Conservation (phyloP, 352 stramenopile genomes). For the Globisporangium spiculum region DNA sequence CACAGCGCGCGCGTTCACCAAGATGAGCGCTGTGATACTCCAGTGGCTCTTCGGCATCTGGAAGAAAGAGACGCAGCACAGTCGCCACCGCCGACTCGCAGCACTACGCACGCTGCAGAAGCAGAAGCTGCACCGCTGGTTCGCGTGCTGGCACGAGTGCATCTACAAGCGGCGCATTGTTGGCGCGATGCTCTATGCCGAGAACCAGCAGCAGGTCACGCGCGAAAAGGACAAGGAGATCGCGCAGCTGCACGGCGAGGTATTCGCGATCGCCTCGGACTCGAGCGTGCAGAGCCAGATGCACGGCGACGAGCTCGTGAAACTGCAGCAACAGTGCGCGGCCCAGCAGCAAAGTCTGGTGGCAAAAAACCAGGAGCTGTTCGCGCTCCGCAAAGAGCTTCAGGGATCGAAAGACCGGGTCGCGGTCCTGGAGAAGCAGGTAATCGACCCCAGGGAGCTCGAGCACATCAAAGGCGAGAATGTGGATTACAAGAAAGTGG, state of each 20-base stretch:
- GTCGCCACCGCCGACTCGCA: conserved; percentile 23
- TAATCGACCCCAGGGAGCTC: conserved; percentile 51
- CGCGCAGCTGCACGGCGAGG: conserved; percentile 54
- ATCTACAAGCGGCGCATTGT: conserved; percentile 58
- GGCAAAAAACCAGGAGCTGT: conserved; percentile 56
- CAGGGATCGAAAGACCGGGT: conserved; percentile 31
- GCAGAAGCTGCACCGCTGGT: conserved; percentile 35
- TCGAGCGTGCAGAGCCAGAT: conserved; percentile 36
- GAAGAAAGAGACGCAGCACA: conserved; percentile 35
- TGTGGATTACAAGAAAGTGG: conserved; percentile 68
- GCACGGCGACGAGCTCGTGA: conserved; percentile 35
- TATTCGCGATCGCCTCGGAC: conserved; percentile 39
- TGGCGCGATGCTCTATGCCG: conserved; percentile 72
- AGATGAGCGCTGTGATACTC: conserved; percentile 49
- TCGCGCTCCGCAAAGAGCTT: conserved; percentile 47
- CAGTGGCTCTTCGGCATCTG: conserved; percentile 68
- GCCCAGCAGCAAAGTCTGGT: conserved; percentile 27
- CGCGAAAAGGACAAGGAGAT: conserved; percentile 43
- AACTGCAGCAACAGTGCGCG: conserved; percentile 33
- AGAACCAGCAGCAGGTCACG: conserved; percentile 50
- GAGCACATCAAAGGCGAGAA: conserved; percentile 53
- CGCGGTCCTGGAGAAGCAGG: conserved; percentile 38
- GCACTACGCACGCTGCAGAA: conserved; percentile 21
- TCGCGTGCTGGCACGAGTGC: conserved; percentile 50
- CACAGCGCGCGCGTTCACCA: conserved; percentile 52